A percentile compares a stretch with the other conserved stretches of the same genome.
Conservation (phyloP, 441 rosid species). For the Gossypium trilobum region DNA sequence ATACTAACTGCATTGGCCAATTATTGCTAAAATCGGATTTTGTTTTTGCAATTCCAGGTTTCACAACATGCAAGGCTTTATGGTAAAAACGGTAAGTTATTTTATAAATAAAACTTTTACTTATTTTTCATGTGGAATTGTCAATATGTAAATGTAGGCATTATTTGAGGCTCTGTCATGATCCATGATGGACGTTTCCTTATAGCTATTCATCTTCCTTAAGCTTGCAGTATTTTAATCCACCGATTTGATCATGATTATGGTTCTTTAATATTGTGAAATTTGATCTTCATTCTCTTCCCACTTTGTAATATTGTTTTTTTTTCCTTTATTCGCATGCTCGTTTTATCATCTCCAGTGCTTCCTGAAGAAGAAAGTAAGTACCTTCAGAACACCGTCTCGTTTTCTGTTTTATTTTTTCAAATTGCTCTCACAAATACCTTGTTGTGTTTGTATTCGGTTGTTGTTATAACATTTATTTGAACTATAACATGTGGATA, state of each 20-base stretch:
- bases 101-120: not conserved
- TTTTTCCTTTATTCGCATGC: not conserved
- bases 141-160: not conserved
- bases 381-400: constrained; percentile 25
- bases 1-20: not conserved
- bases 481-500: not conserved
- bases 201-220: not conserved
- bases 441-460: not conserved
- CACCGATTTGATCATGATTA: not conserved
- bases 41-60: constrained; percentile 44
- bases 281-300: not conserved
- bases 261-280: not conserved
- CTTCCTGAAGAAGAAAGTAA: constrained; percentile 89
- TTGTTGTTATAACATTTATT: not conserved
- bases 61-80: constrained; percentile 51
- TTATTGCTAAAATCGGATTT: not conserved
- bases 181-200: not conserved
- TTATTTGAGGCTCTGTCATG: not conserved
- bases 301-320: not conserved
- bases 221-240: not conserved
- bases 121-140: not conserved
- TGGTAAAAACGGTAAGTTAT: constrained; percentile 68
- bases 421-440: not conserved
- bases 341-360: constrained; percentile 43
- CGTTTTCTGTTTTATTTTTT: constrained; percentile 8